phyloP scores from a whole-genome alignment of 495 filamentous ascomycete species.

The Trichoderma virens region DNA sequence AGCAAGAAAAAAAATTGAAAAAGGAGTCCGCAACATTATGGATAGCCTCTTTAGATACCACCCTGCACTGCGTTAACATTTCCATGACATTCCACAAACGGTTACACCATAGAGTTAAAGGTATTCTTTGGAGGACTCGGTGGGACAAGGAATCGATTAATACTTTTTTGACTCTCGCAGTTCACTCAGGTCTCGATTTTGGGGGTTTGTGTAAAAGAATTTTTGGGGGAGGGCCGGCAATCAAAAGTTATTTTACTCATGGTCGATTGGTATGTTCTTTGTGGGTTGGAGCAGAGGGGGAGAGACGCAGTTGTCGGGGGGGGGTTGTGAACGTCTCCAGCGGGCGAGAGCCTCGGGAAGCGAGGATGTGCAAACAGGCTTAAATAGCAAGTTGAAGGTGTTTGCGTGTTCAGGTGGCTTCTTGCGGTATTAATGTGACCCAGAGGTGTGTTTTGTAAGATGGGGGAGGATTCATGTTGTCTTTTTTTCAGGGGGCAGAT shows the following conservation, averaged over 20 bases:
- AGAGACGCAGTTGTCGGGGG: not conserved
- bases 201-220: not conserved
- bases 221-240: not conserved
- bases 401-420: not conserved
- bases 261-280: not conserved
- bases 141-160: not conserved
- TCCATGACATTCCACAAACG: not conserved
- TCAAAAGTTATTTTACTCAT: not conserved
- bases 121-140: not conserved
- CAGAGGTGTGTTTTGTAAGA: no score
- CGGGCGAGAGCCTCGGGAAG: not conserved
- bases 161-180: not conserved
- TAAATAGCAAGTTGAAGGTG: not conserved
- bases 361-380: not conserved
- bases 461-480: no score
- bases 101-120: constrained; percentile 1
- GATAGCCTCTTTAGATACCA: constrained; percentile 9
- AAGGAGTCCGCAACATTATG: not conserved
- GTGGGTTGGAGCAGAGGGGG: not conserved
- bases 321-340: not conserved
- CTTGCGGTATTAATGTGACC: not conserved
- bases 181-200: not conserved
- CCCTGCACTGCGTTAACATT: constrained; percentile 2
- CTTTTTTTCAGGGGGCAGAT: no score
- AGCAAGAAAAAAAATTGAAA: not conserved